These are phyloP conservation scores for Candida glucosophila DNA, from an alignment of 1,139 yeast species.

Conservation along the genomic window DNA sequence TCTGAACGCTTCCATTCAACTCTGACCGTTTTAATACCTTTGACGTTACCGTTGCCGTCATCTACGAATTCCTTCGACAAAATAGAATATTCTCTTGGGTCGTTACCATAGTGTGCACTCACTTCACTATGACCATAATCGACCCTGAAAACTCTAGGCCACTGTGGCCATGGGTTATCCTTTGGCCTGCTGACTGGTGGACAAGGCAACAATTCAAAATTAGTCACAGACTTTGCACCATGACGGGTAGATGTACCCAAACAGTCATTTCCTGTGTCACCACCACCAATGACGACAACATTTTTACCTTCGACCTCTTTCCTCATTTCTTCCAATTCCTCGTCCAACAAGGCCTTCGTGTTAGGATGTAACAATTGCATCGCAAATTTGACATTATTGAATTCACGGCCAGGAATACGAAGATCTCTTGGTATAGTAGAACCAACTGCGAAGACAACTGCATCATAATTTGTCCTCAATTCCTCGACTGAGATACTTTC, in stretches of 20 bases:
- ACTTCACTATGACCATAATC: slow-evolving; percentile 98
- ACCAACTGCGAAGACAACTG: slow-evolving; percentile 90
- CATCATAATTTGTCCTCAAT: slow-evolving; percentile 58
- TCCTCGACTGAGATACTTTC: slow-evolving; percentile 69
- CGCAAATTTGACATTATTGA: slow-evolving; percentile 86
- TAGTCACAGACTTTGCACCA: slow-evolving; percentile 91
- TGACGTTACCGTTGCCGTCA: slow-evolving; percentile 89
- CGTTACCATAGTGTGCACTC: slow-evolving; percentile 88
- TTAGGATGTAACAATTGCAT: slow-evolving; percentile 86
- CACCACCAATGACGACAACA: slow-evolving; percentile 97
- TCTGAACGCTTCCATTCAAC: slow-evolving; percentile 98
- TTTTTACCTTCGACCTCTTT: slow-evolving; percentile 71
- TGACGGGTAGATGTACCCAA: slow-evolving; percentile 96
- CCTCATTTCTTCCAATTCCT: slow-evolving; percentile 70
- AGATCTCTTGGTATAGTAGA: slow-evolving; percentile 95
- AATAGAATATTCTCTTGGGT: slow-evolving; percentile 95
- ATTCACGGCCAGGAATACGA: slow-evolving; percentile 86
- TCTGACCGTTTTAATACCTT: slow-evolving; percentile 88
- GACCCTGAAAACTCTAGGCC: slow-evolving; percentile 97
- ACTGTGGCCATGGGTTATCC: slow-evolving; percentile 99
- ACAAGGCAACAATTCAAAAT: slow-evolving; percentile 89
- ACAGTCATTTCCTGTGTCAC: slow-evolving; percentile 99
- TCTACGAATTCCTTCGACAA: slow-evolving; percentile 92
- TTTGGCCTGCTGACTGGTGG: slow-evolving; percentile 83
- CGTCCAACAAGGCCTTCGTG: slow-evolving; percentile 83